Evolutionary conservation across 164 flowering plant species (phyloP), one percentile per base, ranked within the genome.

Genomic region (Aristolochia fimbriata): DNA sequence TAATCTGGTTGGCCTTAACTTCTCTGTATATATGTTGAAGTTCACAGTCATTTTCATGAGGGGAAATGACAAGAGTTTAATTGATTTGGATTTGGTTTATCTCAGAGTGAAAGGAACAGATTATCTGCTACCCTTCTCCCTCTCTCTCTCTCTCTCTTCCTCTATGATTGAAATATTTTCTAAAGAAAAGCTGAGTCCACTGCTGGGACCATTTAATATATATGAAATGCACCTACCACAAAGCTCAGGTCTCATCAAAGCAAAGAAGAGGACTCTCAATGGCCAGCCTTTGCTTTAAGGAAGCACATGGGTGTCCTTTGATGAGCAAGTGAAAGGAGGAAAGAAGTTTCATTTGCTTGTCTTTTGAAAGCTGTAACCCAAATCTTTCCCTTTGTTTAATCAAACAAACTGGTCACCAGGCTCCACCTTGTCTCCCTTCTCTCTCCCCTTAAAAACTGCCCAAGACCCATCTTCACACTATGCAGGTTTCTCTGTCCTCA

Each of bases 241-340:
- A 27, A 27, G 30, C 30, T 5, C 2, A 5, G 30, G 30, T 27
- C 30, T 27, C 5, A 27, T 27, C 30, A 27, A 27, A 27, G 30
- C 30, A 27, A 27, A 27, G 30, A 27, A 5, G 30, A 5, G 30
- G 30, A 27, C 61, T 41, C 51, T 49, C 56, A 57, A 51, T 49
- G 47, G 55, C 0, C 43, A 58, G 51, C 51, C 57, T 31, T 37
- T 58, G 57, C 65, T 62, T 55, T 47, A 47, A 55, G 65, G 45
- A 23, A 55, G 45, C 59, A 55, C 59, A 47, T 55, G 47, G 56
- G 15, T 22, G 30, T 27, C 10, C 33, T 57, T 43, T 12, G 22
- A 58, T 11, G 21, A 16, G 57, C 62, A 65, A 51, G 62, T 41
- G 68, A 65, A 41, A 58, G 51, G 58, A 20, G 21, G 54, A 16